A percentile compares a stretch with the other conserved stretches of the same genome.
phyloP scores from a whole-genome alignment of 2,329 filamentous ascomycete species.

The Monilinia aucupariae region DNA sequence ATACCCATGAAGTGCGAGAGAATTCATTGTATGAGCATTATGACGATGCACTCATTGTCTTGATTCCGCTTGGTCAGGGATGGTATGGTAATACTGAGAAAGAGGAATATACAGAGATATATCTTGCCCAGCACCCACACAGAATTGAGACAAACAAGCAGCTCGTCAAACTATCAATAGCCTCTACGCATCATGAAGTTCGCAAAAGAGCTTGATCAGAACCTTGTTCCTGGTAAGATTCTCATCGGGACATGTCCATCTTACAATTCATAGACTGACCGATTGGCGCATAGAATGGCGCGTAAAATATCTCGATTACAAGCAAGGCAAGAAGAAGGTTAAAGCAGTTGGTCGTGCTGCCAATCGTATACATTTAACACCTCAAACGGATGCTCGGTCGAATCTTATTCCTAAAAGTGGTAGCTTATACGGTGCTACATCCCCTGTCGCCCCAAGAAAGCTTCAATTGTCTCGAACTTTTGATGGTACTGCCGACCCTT shows the following conservation, averaged over 20 bases:
- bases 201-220: constrained; percentile 74
- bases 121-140: not conserved
- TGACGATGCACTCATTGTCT: not conserved
- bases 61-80: not conserved
- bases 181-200: constrained; percentile 50
- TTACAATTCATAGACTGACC: not conserved
- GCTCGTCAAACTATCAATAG: not conserved
- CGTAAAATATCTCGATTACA: constrained; percentile 91
- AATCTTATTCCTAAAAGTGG: constrained; percentile 17
- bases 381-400: constrained; percentile 32
- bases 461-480: not conserved
- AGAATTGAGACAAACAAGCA: not conserved
- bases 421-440: constrained; percentile 29
- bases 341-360: constrained; percentile 75
- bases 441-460: constrained; percentile 18
- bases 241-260: not conserved
- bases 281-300: constrained; percentile 65
- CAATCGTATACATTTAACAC: constrained; percentile 52
- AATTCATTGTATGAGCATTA: too few relatives aligned
- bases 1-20: not conserved
- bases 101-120: not conserved
- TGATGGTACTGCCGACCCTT: not conserved
- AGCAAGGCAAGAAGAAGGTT: constrained; percentile 89
- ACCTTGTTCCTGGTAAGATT: constrained; percentile 69
- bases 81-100: not conserved